Conservation (phyloP, 768 basidiomycete species). For the Kwoniella newhampshirensis region DNA sequence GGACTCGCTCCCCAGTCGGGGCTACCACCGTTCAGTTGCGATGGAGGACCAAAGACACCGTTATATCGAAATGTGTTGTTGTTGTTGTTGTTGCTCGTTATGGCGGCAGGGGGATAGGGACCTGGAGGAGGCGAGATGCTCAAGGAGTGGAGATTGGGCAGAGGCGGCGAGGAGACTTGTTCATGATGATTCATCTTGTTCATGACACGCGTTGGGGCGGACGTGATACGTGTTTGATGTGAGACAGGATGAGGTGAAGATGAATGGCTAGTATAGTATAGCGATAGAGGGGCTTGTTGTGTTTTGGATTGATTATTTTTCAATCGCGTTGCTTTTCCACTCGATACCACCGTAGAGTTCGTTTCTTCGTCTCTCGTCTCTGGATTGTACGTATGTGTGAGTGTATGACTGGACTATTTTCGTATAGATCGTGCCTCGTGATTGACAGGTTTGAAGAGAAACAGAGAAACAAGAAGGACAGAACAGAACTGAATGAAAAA, state of each 20-base stretch:
- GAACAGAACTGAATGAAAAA: no score
- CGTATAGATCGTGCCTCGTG: no score
- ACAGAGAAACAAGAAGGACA: no score
- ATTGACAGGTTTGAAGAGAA: no score
- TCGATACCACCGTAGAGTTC: no score
- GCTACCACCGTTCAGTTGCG: slow-evolving; percentile 17
- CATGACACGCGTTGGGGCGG: slow-evolving; percentile 1
- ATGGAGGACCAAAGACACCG: slow-evolving; percentile 48
- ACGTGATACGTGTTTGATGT: not conserved
- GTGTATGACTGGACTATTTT: not conserved
- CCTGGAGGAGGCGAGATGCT: slow-evolving; percentile 35
- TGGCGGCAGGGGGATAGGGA: slow-evolving; percentile 14
- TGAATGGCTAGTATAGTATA: not conserved
- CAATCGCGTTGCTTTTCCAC: no score
- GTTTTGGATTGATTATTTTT: not conserved
- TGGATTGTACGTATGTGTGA: not conserved
- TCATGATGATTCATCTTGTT: slow-evolving; percentile 11
- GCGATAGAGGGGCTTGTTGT: not conserved
- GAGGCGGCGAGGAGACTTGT: slow-evolving; percentile 34
- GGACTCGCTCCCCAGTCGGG: slow-evolving; percentile 26
- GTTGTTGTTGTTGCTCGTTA: not conserved
- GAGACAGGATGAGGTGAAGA: not conserved
- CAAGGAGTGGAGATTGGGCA: slow-evolving; percentile 42
- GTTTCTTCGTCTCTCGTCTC: no score
- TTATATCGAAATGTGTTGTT: slow-evolving; percentile 34